Evolutionary conservation across 371 early-diverging fungal species (phyloP).

Genomic region (Actinomucor elegans): DNA sequence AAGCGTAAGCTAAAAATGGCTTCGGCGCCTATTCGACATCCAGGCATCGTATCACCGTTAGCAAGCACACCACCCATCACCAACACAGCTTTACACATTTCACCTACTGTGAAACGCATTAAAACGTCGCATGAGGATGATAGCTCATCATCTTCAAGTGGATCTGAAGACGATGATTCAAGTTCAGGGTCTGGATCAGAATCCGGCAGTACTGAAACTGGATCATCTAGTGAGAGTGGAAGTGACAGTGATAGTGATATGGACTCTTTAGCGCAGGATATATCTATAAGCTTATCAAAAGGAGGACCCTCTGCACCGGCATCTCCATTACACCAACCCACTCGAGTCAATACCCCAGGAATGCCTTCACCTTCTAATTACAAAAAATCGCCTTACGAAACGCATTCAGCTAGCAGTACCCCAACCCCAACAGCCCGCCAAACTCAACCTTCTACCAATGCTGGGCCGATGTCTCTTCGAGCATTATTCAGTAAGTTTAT

Average conservation of each 20-base stretch:
- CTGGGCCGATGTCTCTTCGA: constrained; percentile 22
- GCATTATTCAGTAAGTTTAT: constrained; percentile 21
- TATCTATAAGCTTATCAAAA: constrained; percentile 19
- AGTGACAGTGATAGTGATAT: constrained; percentile 24
- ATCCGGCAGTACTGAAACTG: constrained; percentile 12
- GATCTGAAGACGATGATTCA: constrained; percentile 7
- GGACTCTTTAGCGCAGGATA: constrained; percentile 24
- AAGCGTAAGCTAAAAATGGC: constrained; percentile 25
- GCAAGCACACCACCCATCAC: constrained; percentile 1
- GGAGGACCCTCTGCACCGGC: constrained; percentile 19
- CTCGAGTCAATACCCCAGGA: neutral
- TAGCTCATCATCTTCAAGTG: constrained; percentile 10
- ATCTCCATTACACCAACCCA: constrained; percentile 11
- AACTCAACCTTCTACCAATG: neutral
- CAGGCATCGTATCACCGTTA: constrained; percentile 8
- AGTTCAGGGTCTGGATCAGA: constrained; percentile 20
- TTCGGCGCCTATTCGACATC: constrained; percentile 26
- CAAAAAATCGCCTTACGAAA: neutral
- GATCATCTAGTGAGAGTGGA: constrained; percentile 14
- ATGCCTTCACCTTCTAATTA: neutral
- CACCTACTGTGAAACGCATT: neutral
- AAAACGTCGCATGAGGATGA: neutral
- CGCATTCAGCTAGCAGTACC: neutral
- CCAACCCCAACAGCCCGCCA: constrained; percentile 3
- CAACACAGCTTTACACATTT: neutral